A percentile compares a stretch with the other conserved stretches of the same genome.
These are phyloP conservation scores for Pythium aristosporum DNA, from an alignment of 352 stramenopile species.

Conservation along the genomic window DNA sequence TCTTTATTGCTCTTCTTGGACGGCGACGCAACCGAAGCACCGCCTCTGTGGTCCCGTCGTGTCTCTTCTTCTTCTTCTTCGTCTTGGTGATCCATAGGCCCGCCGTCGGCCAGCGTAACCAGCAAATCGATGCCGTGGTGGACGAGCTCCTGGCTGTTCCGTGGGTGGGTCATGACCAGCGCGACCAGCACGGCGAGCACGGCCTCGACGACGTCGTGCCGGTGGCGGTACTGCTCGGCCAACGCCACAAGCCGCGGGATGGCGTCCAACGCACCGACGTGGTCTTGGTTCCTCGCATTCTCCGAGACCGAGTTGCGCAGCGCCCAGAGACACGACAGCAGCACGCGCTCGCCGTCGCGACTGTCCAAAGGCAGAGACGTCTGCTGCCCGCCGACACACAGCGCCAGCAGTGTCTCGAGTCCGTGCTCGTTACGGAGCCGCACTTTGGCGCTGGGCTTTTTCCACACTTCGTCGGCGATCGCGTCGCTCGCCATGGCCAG, in stretches of 20 bases:
- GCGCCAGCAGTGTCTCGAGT: slow-evolving; percentile 56
- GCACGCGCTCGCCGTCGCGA: slow-evolving; percentile 24
- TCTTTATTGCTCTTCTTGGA: background rate
- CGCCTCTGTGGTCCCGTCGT: slow-evolving; percentile 17
- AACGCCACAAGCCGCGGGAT: slow-evolving; percentile 47
- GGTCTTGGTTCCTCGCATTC: slow-evolving; percentile 63
- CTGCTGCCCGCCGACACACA: slow-evolving; percentile 35
- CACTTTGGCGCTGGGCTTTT: slow-evolving; percentile 51
- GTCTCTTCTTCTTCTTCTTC: slow-evolving; percentile 35
- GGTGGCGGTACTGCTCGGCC: slow-evolving; percentile 39
- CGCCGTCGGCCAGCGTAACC: slow-evolving; percentile 43
- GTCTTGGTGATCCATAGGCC: slow-evolving; percentile 1
- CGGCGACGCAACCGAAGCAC: slow-evolving; percentile 5
- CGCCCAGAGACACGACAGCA: slow-evolving; percentile 68
- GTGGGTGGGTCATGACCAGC: slow-evolving; percentile 50
- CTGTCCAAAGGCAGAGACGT: background rate
- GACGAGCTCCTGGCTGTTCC: slow-evolving; percentile 70
- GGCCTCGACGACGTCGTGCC: slow-evolving; percentile 60
- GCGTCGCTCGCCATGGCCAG: slow-evolving; percentile 73
- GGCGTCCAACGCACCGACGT: slow-evolving; percentile 51
- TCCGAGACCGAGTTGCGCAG: slow-evolving; percentile 55
- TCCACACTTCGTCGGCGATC: slow-evolving; percentile 81
- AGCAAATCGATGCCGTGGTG: slow-evolving; percentile 61
- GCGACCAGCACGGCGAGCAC: slow-evolving; percentile 54
- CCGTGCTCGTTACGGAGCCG: slow-evolving; percentile 64